Evolutionary conservation across 176 grass and related monocot genomes (phyloP).

Genomic region (Triticum turgidum): DNA sequence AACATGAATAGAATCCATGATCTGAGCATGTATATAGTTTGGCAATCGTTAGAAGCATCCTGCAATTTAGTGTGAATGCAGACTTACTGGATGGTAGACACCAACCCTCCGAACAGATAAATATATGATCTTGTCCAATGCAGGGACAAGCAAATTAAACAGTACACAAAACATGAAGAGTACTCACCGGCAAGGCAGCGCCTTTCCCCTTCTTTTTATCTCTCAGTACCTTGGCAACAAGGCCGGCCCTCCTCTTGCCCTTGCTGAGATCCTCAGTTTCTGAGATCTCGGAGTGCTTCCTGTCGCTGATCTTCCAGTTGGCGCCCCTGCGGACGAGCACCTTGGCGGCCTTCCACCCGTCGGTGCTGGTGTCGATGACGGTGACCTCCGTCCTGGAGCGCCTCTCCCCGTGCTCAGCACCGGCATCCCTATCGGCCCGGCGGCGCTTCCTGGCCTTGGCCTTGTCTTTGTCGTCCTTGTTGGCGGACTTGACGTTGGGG

Average conservation of each 20-base stretch:
- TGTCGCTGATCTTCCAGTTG: constrained; percentile 42
- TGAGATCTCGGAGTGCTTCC: neutral
- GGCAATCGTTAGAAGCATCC: neutral
- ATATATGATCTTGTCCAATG: neutral
- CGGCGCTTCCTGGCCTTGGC: constrained; percentile 40
- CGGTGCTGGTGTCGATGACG: constrained; percentile 82
- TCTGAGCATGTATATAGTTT: neutral
- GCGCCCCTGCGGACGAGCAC: constrained; percentile 57
- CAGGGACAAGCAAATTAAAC: neutral
- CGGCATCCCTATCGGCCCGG: constrained; percentile 11
- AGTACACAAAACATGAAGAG: neutral
- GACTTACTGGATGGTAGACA: neutral
- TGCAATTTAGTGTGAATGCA: neutral
- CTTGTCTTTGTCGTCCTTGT: constrained; percentile 16
- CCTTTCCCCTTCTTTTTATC: constrained; percentile 41
- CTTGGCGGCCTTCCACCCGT: constrained; percentile 70
- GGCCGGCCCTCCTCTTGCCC: constrained; percentile 49
- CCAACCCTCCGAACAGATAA: neutral
- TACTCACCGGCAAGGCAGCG: constrained; percentile 20
- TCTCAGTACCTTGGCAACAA: constrained; percentile 41
- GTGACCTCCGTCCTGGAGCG: constrained; percentile 60
- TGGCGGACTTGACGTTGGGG: constrained; percentile 13
- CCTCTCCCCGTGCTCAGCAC: constrained; percentile 19
- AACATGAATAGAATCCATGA: constrained; percentile 11
- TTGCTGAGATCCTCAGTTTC: constrained; percentile 36